phyloP scores from a whole-genome alignment of 139 green algal species.

The Auxenochlorella protothecoides region DNA sequence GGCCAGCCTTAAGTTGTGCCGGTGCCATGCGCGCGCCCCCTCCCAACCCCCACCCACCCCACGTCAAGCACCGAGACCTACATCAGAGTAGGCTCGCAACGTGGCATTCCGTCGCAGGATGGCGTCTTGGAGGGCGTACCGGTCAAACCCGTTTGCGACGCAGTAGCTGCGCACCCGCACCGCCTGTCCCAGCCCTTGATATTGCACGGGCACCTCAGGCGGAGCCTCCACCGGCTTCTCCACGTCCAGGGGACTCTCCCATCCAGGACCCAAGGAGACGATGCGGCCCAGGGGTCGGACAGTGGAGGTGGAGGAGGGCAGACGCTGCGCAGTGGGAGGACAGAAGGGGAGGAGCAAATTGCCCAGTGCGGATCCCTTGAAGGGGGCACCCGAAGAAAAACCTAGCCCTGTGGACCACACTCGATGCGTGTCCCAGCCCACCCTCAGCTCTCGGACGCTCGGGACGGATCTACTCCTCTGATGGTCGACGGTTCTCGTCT shows the following conservation, averaged over 20 bases:
- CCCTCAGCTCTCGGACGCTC: background rate
- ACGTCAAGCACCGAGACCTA: background rate
- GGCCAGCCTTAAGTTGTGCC: background rate
- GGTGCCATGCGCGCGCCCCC: too few species aligned
- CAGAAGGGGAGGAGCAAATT: background rate
- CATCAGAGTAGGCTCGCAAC: conserved; percentile 18
- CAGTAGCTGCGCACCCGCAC: conserved; percentile 21
- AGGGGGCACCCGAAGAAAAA: too few species aligned
- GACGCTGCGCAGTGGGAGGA: background rate
- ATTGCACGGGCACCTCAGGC: conserved; percentile 3
- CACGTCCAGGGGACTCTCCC: conserved; percentile 1
- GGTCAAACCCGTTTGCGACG: conserved; percentile 16
- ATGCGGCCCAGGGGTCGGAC: conserved; percentile 8
- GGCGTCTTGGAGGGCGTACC: conserved; percentile 10
- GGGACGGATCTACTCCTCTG: conserved; percentile 1
- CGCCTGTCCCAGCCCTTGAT: conserved; percentile 2
- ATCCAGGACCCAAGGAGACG: conserved; percentile 13
- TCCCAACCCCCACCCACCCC: background rate
- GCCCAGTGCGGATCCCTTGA: too few species aligned
- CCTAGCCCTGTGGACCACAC: too few species aligned
- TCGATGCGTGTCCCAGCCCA: too few species aligned
- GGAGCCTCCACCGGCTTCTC: background rate
- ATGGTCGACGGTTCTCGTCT: background rate
- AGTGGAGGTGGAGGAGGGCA: background rate
- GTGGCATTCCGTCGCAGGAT: conserved; percentile 14